Percentiles rank a stretch among this genome's conserved stretches.
Evolutionary conservation across 2,329 filamentous ascomycete genomes (phyloP).

Genomic region (Thelonectria blattea): DNA sequence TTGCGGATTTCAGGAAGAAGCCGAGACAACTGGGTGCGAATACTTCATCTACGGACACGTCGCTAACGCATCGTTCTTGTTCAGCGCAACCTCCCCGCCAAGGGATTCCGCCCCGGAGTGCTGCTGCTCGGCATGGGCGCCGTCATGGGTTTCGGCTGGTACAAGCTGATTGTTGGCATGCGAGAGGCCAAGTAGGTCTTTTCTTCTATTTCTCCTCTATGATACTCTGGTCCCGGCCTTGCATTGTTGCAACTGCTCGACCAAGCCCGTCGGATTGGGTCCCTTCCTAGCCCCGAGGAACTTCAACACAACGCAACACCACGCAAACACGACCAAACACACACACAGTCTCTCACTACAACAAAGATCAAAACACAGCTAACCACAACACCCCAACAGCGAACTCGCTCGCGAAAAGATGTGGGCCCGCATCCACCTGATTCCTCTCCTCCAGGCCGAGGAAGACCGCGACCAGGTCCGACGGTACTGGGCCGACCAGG

Average conservation of each 20-base stretch:
- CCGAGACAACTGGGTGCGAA: neutral
- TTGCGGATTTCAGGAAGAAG: neutral
- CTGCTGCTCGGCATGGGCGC: constrained; percentile 78
- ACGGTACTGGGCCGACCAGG: constrained; percentile 83
- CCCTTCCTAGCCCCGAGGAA: no score
- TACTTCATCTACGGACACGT: neutral
- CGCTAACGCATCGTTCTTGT: constrained; percentile 14
- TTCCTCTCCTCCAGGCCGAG: constrained; percentile 92
- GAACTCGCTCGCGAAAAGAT: constrained; percentile 97
- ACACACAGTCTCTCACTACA: neutral
- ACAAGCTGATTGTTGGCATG: constrained; percentile 80
- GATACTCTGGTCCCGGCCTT: no score
- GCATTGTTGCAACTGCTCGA: no score
- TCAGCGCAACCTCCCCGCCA: constrained; percentile 88
- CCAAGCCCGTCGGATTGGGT: no score
- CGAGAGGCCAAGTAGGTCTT: constrained; percentile 85
- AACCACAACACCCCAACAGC: constrained; percentile 52
- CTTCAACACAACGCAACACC: neutral
- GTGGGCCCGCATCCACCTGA: constrained; percentile 95
- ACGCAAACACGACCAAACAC: neutral
- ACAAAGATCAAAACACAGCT: constrained; percentile 8
- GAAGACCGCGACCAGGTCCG: constrained; percentile 95
- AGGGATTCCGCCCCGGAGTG: constrained; percentile 83
- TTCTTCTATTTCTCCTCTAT: neutral
- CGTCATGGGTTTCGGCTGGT: constrained; percentile 91